A percentile compares a stretch with the other conserved stretches of the same genome.
phyloP scores from a whole-genome alignment of 495 filamentous ascomycete species.

The Cercophora newfieldiana region DNA sequence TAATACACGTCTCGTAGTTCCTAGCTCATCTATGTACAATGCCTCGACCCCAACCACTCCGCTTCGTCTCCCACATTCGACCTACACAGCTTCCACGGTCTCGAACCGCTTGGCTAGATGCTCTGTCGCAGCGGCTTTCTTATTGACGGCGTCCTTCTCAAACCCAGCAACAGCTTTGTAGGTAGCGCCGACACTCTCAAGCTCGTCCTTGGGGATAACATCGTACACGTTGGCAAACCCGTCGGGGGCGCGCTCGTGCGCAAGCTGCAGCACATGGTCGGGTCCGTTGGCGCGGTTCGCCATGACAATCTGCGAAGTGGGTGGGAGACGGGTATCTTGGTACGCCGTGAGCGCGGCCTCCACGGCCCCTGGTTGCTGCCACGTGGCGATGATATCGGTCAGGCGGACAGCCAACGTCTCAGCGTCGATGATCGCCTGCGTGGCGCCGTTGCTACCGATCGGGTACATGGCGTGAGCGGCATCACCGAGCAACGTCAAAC shows the following conservation, averaged over 20 bases:
- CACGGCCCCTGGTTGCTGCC: constrained; percentile 10
- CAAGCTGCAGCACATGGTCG: constrained; percentile 21
- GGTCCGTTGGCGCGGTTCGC: constrained; percentile 22
- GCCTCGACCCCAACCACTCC: neutral
- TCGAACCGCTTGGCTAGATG: constrained; percentile 15
- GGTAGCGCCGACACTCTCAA: constrained; percentile 19
- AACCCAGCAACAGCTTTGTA: constrained; percentile 22
- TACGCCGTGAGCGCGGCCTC: constrained; percentile 13
- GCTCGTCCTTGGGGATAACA: constrained; percentile 22
- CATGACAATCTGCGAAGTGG: constrained; percentile 20
- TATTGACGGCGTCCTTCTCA: constrained; percentile 18
- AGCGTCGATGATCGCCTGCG: constrained; percentile 24
- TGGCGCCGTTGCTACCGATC: constrained; percentile 20
- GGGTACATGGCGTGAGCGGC: constrained; percentile 24
- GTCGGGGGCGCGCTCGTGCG: constrained; percentile 19
- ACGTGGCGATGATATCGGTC: constrained; percentile 1
- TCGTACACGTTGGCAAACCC: constrained; percentile 21
- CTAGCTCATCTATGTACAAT: neutral
- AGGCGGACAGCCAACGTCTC: constrained; percentile 9
- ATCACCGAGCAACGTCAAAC: constrained; percentile 19
- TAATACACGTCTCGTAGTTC: too few species aligned
- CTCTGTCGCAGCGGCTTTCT: constrained; percentile 19
- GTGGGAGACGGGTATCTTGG: constrained; percentile 16
- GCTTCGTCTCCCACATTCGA: neutral
- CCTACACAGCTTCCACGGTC: neutral